phyloP scores from a whole-genome alignment of 2,329 filamentous ascomycete genomes.

The Aureobasidium musti region DNA sequence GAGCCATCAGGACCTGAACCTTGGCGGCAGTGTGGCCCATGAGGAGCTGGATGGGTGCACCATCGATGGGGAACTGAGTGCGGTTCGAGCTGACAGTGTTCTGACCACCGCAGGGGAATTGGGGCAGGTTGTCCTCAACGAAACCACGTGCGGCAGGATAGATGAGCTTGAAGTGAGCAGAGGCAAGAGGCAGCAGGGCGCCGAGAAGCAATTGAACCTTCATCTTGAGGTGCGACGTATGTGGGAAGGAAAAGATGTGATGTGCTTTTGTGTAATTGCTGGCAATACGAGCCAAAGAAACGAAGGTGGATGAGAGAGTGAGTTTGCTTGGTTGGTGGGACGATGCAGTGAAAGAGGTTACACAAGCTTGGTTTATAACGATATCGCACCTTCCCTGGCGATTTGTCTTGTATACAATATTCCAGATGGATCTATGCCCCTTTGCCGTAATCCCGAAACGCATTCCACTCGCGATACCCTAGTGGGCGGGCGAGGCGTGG shows the following conservation, averaged over 20 bases:
- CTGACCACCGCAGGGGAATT: constrained; percentile 56
- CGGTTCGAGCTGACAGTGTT: constrained; percentile 48
- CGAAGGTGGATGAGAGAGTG: background rate
- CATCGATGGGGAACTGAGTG: constrained; percentile 52
- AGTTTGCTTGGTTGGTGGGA: constrained; percentile 22
- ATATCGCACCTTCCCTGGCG: background rate
- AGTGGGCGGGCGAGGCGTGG: constrained; percentile 16
- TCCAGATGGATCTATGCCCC: background rate
- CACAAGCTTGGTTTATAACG: constrained; percentile 25
- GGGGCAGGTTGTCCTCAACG: constrained; percentile 50
- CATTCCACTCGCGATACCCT: constrained; percentile 9
- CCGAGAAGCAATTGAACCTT: constrained; percentile 41
- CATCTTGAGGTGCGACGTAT: constrained; percentile 36
- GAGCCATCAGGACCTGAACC: constrained; percentile 56
- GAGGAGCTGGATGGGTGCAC: constrained; percentile 54
- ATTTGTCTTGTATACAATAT: background rate
- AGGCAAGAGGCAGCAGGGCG: constrained; percentile 48
- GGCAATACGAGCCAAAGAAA: background rate
- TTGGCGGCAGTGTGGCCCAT: constrained; percentile 56
- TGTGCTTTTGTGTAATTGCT: background rate
- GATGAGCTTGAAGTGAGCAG: constrained; percentile 59
- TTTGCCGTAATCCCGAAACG: constrained; percentile 13
- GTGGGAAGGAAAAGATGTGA: background rate
- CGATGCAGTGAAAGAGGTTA: constrained; percentile 10
- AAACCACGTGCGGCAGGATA: constrained; percentile 56